Base-by-base conservation (phyloP, 495 filamentous ascomycete species). In the Talaromyces nanjingensis region DNA sequence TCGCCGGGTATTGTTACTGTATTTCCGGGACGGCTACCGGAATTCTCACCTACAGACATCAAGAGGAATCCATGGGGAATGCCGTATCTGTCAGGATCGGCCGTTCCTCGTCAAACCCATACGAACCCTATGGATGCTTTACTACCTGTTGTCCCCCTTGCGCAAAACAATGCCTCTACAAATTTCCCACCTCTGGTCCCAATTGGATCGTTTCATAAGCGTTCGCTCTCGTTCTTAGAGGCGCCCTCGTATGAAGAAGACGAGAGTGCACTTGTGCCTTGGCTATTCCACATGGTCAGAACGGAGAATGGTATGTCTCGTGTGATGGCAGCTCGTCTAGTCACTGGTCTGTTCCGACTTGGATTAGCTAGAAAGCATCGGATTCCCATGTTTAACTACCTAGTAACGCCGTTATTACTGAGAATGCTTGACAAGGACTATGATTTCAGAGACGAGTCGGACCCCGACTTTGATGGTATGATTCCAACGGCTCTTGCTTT, bases 181-280 rank as follows among this genome's bases (percentile, higher is more conserved):
- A 80, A 81, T 37, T 89, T 87, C 63, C 87, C 88, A 1, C 85
- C 87, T 7, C 64, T 87, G 14, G 82, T 85, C 11, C 74, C 77
- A 4, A 70, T 78, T 18, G 72, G 74, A 14, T 71, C 78, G 2
- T 80, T 80, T 53, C 72, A 70, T 64, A 55, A 80, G 63, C 71
- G 75, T 60, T 68, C 73, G 63, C 73, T 79, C 67, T 73, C 76
- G 29, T 70, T 72, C 7, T 66, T 73, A 22, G 75, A 80, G 14
- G 68, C 70, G 7, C 65, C 74, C 2, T 71, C 80, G 7, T 63
- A 75, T 1, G 86, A 89, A 52, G 86, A 91, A 7, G 83, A 87
- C 16, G 93, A 96, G 66, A 96, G 85, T 64, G 84, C 89, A 20
- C 73, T 98, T 11, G 83, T 96, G 47, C 86, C 88, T 11, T 97